Conservation (phyloP, 257 asterid species). For the Pogostemon cablin region DNA sequence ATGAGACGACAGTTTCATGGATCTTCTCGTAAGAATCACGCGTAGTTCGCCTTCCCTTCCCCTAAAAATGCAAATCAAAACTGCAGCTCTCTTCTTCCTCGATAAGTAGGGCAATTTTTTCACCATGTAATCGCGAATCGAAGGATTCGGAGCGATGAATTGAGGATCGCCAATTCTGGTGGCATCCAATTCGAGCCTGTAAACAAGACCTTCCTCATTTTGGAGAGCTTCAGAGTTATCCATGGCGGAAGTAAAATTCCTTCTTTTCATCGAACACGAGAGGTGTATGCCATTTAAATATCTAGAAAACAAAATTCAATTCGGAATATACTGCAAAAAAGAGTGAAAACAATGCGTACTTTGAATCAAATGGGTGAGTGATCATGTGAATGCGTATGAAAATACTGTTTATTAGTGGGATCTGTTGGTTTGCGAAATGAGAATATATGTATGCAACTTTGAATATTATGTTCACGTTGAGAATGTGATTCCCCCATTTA, state of each 20-base stretch:
- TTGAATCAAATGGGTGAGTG: slow-evolving; percentile 25
- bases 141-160: slow-evolving; percentile 4
- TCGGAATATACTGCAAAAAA: neutral
- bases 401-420: slow-evolving; percentile 21
- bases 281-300: slow-evolving; percentile 20
- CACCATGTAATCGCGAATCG: slow-evolving; percentile 10
- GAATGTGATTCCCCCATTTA: slow-evolving; percentile 28
- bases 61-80: slow-evolving; percentile 52
- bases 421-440: neutral
- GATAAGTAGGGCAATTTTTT: slow-evolving; percentile 26
- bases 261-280: neutral
- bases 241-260: neutral
- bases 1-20: slow-evolving; percentile 61
- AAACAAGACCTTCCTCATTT: neutral
- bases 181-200: slow-evolving; percentile 28
- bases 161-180: neutral
- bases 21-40: slow-evolving; percentile 61
- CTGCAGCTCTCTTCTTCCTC: slow-evolving; percentile 59
- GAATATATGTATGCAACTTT: slow-evolving; percentile 14
- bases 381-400: neutral
- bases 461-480: slow-evolving; percentile 9
- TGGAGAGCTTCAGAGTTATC: slow-evolving; percentile 21
- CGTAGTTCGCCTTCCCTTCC: slow-evolving; percentile 54
- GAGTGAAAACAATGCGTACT: neutral
- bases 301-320: neutral